A percentile compares a stretch with the other conserved stretches of the same genome.
Conservation (phyloP, 2,329 filamentous ascomycete species). For the Clarireedia paspali region DNA sequence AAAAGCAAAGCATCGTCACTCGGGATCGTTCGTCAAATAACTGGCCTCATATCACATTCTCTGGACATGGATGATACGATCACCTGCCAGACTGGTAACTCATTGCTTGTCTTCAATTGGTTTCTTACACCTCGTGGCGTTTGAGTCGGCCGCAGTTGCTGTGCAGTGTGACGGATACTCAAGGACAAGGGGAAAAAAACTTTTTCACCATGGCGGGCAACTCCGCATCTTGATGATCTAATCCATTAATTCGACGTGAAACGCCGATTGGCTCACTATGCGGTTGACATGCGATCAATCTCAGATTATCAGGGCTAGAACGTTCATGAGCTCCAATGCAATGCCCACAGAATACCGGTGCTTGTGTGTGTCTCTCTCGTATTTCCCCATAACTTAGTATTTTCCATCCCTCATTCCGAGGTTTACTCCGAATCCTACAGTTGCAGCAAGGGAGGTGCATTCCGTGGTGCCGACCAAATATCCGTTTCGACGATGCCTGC, state of each 20-base stretch:
- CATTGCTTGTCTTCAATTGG: conserved; percentile 8
- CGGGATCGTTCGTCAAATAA: not conserved
- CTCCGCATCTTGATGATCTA: conserved; percentile 1
- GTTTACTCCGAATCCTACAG: too few species aligned
- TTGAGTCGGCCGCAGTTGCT: conserved; percentile 4
- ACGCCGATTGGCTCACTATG: not conserved
- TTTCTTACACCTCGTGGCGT: conserved; percentile 9
- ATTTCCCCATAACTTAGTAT: not conserved
- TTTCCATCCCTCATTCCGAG: not conserved
- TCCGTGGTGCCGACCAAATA: too few species aligned
- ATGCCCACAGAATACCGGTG: not conserved
- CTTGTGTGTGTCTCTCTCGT: not conserved
- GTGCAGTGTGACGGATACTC: not conserved
- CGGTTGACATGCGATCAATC: not conserved
- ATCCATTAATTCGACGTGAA: not conserved
- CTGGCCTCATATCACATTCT: conserved; percentile 4
- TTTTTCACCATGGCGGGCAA: conserved; percentile 2
- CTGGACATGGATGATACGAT: conserved; percentile 7
- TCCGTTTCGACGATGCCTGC: too few species aligned
- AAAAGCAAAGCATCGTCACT: not conserved
- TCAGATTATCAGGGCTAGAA: not conserved
- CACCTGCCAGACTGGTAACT: conserved; percentile 5
- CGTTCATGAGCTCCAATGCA: not conserved
- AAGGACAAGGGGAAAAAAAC: not conserved
- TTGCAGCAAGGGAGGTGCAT: too few species aligned